These are phyloP conservation scores for Thuja plicata DNA, from an alignment of 83 land plant genomes.

Conservation along the genomic window DNA sequence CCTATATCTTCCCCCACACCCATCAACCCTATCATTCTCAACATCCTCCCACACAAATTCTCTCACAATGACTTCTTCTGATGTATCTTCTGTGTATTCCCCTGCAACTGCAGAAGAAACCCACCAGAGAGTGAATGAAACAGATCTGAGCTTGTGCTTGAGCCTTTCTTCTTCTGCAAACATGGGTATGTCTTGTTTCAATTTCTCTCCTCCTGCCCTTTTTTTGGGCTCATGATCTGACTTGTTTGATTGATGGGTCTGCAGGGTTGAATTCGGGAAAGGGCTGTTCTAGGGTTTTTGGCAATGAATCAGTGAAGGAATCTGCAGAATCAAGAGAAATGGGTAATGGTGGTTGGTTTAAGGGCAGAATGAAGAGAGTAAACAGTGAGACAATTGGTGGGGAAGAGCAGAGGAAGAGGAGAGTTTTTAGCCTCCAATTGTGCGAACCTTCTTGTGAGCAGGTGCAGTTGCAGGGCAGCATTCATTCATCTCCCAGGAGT, in stretches of 20 bases:
- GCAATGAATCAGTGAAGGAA: neutral
- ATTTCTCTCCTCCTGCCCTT: neutral
- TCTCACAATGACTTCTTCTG: neutral
- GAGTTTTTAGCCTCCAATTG: neutral
- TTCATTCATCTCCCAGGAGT: constrained; percentile 7
- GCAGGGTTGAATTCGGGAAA: neutral
- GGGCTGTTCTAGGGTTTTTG: neutral
- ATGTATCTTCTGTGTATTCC: neutral
- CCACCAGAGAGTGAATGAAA: no score
- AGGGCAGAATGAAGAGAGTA: neutral
- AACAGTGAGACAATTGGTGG: neutral
- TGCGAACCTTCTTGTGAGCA: neutral
- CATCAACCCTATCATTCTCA: neutral
- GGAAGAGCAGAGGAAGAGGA: neutral
- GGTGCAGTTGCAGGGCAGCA: neutral
- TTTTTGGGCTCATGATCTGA: neutral
- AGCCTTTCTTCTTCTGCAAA: neutral
- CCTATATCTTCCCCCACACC: no score
- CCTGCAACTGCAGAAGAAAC: neutral
- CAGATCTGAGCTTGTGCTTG: neutral
- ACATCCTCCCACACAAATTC: neutral
- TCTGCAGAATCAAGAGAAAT: neutral
- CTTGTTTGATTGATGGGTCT: neutral
- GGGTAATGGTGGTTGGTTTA: neutral
- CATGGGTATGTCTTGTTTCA: neutral